Evolutionary conservation across 192 early-diverging fungal species (phyloP).

Genomic region (Podila clonocystis): DNA sequence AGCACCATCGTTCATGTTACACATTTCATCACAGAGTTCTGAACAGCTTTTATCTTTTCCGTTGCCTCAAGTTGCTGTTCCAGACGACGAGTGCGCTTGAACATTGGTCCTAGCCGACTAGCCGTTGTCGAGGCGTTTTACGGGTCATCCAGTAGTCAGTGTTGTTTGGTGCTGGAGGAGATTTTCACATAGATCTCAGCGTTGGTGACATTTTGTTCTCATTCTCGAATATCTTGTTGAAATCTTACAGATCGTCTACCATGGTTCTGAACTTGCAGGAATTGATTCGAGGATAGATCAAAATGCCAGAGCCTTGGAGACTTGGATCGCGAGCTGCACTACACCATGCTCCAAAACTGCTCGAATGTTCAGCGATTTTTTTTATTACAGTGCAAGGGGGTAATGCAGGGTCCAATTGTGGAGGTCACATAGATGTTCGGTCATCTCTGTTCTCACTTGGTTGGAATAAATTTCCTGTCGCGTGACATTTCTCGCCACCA

Average conservation of each 20-base stretch:
- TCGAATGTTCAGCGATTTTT: too few relatives aligned
- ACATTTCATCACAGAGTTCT: slow-evolving; percentile 9
- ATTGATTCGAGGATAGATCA: not conserved
- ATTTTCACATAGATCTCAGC: not conserved
- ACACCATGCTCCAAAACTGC: too few relatives aligned
- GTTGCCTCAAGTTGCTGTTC: slow-evolving; percentile 16
- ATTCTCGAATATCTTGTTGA: not conserved
- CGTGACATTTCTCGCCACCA: too few relatives aligned
- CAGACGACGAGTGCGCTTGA: not conserved
- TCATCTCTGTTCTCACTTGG: too few relatives aligned
- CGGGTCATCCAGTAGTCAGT: not conserved
- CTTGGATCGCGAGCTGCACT: not conserved
- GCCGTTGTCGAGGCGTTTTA: not conserved
- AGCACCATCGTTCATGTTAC: slow-evolving; percentile 8
- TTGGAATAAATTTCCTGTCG: too few relatives aligned
- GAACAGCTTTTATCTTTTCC: slow-evolving; percentile 1
- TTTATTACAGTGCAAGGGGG: too few relatives aligned
- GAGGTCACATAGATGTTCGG: too few relatives aligned
- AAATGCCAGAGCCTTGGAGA: not conserved
- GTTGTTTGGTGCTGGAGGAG: not conserved
- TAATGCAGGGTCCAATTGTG: too few relatives aligned
- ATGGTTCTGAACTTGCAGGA: not conserved
- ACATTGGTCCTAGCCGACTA: not conserved
- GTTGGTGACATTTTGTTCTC: not conserved
- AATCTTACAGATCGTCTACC: not conserved